These are phyloP conservation scores for Funneliformis geosporum DNA, from an alignment of 192 early-diverging fungal genomes.

Conservation along the genomic window DNA sequence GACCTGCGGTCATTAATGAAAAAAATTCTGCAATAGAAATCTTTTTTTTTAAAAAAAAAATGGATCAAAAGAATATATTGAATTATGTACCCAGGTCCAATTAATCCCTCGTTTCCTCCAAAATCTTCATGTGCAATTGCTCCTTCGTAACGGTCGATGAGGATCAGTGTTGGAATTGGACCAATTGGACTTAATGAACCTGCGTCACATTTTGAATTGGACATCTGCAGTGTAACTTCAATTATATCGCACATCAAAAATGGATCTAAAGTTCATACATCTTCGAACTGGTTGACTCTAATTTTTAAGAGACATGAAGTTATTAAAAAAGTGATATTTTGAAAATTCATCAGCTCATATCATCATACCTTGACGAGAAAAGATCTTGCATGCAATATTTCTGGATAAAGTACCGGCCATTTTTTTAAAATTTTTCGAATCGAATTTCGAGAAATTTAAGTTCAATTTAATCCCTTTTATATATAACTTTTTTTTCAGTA, in stretches of 20 bases:
- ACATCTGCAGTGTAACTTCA: slow-evolving; percentile 43
- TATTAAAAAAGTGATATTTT: background rate
- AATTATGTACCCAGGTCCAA: slow-evolving; percentile 61
- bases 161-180: no score
- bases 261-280: slow-evolving; percentile 79
- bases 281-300: slow-evolving; percentile 67
- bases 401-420: background rate
- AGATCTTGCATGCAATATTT: slow-evolving; percentile 21
- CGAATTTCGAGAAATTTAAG: no score
- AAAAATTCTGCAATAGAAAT: background rate
- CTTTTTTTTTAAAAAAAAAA: background rate
- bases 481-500: no score
- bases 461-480: no score
- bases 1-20: slow-evolving; percentile 65
- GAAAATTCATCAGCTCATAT: background rate
- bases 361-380: slow-evolving; percentile 14
- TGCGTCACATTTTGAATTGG: no score
- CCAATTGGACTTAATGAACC: no score
- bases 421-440: background rate
- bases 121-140: slow-evolving; percentile 74
- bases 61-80: background rate
- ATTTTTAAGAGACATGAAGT: no score
- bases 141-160: slow-evolving; percentile 74
- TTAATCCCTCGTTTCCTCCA: slow-evolving; percentile 67
- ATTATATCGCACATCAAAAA: slow-evolving; percentile 87